A percentile compares a stretch with the other conserved stretches of the same genome.
Conservation (phyloP, 2,329 filamentous ascomycete genomes). For the Leptodontidium sp. region DNA sequence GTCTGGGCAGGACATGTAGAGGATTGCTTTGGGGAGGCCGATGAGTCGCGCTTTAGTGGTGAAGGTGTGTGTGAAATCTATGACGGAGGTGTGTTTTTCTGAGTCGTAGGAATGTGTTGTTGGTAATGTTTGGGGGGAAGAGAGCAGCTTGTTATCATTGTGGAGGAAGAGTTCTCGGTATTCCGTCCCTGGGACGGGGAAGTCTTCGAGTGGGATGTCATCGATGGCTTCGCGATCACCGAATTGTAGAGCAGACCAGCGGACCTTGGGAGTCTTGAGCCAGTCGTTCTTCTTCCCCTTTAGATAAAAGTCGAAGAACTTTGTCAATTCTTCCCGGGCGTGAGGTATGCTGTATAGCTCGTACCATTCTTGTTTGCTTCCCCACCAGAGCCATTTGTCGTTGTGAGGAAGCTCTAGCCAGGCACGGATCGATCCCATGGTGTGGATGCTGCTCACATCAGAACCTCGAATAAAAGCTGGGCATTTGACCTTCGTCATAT, state of each 20-base stretch:
- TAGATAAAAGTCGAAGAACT: slow-evolving; percentile 57
- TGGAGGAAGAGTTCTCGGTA: slow-evolving; percentile 48
- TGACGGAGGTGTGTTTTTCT: slow-evolving; percentile 43
- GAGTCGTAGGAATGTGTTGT: slow-evolving; percentile 44
- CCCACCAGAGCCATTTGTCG: slow-evolving; percentile 31
- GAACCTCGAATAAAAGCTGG: slow-evolving; percentile 31
- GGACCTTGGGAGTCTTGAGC: slow-evolving; percentile 56
- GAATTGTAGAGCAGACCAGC: slow-evolving; percentile 46
- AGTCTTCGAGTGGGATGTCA: slow-evolving; percentile 47
- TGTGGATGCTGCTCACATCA: slow-evolving; percentile 27
- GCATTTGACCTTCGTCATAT: slow-evolving; percentile 28
- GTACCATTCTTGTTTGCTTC: slow-evolving; percentile 54
- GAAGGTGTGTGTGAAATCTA: slow-evolving; percentile 53
- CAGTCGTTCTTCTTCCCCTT: slow-evolving; percentile 54
- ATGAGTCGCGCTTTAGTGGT: slow-evolving; percentile 50
- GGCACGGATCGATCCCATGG: slow-evolving; percentile 21
- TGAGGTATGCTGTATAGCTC: slow-evolving; percentile 50
- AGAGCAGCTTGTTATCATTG: slow-evolving; percentile 10
- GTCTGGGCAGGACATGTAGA: slow-evolving; percentile 55
- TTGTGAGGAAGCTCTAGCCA: slow-evolving; percentile 19
- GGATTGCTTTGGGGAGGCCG: slow-evolving; percentile 55
- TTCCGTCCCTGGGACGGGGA: slow-evolving; percentile 47
- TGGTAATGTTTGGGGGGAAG: not conserved
- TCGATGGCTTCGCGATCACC: slow-evolving; percentile 45
- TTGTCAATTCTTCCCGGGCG: slow-evolving; percentile 49